A percentile compares a stretch with the other conserved stretches of the same genome.
phyloP scores from a whole-genome alignment of 768 basidiomycete genomes.

The Hygrocybe punicea region DNA sequence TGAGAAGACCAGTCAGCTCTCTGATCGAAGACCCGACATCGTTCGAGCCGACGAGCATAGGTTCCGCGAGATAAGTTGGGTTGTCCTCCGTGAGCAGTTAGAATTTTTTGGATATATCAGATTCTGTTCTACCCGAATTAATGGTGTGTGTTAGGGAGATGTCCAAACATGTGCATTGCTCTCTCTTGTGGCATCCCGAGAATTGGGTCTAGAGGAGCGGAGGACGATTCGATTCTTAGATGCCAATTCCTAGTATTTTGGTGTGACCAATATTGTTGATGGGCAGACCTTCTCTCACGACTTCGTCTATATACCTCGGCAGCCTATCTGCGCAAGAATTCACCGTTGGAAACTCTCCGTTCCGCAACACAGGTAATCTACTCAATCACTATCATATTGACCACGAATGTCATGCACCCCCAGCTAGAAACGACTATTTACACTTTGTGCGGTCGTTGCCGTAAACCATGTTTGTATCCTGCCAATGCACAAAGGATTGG shows the following conservation, averaged over 20 bases:
- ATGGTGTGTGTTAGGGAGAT: slow-evolving; percentile 56
- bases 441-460: slow-evolving; percentile 64
- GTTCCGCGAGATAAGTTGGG: slow-evolving; percentile 55
- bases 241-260: not conserved
- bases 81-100: slow-evolving; percentile 50
- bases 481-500: slow-evolving; percentile 31
- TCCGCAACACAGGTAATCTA: slow-evolving; percentile 50
- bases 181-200: slow-evolving; percentile 54
- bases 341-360: slow-evolving; percentile 48
- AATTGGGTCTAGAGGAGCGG: slow-evolving; percentile 46
- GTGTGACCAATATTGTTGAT: not conserved
- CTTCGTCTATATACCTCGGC: slow-evolving; percentile 61
- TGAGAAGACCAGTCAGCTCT: slow-evolving; percentile 20
- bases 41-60: slow-evolving; percentile 49
- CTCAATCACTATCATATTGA: not conserved
- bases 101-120: slow-evolving; percentile 46
- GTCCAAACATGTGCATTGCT: slow-evolving; percentile 79
- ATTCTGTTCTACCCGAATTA: not conserved
- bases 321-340: slow-evolving; percentile 72
- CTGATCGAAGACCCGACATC: slow-evolving; percentile 42
- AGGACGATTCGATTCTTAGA: slow-evolving; percentile 57
- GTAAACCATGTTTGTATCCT: slow-evolving; percentile 54
- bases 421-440: slow-evolving; percentile 73
- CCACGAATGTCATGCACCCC: not conserved
- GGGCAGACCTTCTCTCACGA: slow-evolving; percentile 61